A percentile compares a stretch with the other conserved stretches of the same genome.
Evolutionary conservation across 768 basidiomycete genomes (phyloP).

Genomic region (Pulveroboletus sp.): DNA sequence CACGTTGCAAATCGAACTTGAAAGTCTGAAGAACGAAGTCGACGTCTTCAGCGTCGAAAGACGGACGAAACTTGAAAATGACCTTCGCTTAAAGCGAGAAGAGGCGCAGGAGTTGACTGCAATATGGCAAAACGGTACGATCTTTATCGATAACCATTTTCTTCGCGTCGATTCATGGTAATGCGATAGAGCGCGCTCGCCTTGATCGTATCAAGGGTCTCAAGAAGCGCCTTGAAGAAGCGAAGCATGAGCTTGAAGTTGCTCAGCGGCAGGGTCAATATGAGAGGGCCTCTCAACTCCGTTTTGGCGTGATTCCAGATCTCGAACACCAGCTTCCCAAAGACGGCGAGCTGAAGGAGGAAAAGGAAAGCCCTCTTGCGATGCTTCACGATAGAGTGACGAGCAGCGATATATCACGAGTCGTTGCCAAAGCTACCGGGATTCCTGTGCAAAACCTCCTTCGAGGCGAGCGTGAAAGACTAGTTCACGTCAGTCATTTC

Average conservation of each 20-base stretch:
- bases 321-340: conserved; percentile 68
- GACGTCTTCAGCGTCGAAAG: conserved; percentile 84
- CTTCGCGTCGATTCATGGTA: background rate
- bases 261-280: conserved; percentile 88
- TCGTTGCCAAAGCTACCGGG: conserved; percentile 85
- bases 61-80: conserved; percentile 59
- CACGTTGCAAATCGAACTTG: conserved; percentile 86
- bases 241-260: conserved; percentile 83
- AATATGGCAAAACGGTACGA: conserved; percentile 70
- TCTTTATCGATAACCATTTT: background rate
- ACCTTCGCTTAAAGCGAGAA: conserved; percentile 57
- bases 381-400: conserved; percentile 88
- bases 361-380: conserved; percentile 42
- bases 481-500: conserved; percentile 67
- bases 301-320: conserved; percentile 83
- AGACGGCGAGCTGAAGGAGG: conserved; percentile 45
- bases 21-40: conserved; percentile 83
- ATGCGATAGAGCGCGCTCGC: conserved; percentile 55
- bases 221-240: conserved; percentile 74
- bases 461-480: conserved; percentile 86
- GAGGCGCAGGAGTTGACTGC: conserved; percentile 60
- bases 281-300: conserved; percentile 78
- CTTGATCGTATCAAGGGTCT: conserved; percentile 69
- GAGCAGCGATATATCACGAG: conserved; percentile 84
- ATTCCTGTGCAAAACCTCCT: conserved; percentile 88